Evolutionary conservation across 2,329 filamentous ascomycete species (phyloP).

Genomic region (Calonectria naviculata): DNA sequence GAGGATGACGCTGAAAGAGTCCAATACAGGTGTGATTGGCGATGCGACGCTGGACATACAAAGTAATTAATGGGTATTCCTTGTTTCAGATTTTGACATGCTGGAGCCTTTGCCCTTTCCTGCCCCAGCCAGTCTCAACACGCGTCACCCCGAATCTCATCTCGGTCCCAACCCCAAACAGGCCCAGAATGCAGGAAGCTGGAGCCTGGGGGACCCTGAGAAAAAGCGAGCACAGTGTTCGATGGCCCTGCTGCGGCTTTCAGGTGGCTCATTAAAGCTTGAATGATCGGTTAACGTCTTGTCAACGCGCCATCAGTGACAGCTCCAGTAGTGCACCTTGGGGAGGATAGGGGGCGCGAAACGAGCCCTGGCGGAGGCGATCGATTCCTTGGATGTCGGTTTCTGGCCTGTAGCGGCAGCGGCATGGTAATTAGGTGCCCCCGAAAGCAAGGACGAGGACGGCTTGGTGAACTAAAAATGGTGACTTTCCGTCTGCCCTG

Average conservation of each 20-base stretch:
- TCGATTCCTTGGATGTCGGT: not conserved
- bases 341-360: not conserved
- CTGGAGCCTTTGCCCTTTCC: not conserved
- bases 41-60: constrained; percentile 1
- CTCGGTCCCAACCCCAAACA: constrained; percentile 17
- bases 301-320: constrained; percentile 20
- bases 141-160: constrained; percentile 28
- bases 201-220: constrained; percentile 15
- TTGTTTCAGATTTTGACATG: constrained; percentile 7
- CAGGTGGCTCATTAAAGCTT: constrained; percentile 36
- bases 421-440: not conserved
- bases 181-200: constrained; percentile 8
- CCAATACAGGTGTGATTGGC: not conserved
- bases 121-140: constrained; percentile 22
- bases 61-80: constrained; percentile 6
- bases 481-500: constrained; percentile 7
- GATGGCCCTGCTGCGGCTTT: constrained; percentile 30
- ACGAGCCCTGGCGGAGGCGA: not conserved
- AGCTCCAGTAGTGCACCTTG: not conserved
- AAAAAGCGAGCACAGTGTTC: constrained; percentile 11
- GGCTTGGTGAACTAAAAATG: constrained; percentile 35
- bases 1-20: constrained; percentile 23
- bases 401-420: not conserved
- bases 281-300: constrained; percentile 27
- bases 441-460: constrained; percentile 12